Base-by-base conservation (phyloP, 345 rosid genomes). In the Eucalyptus regnans region DNA sequence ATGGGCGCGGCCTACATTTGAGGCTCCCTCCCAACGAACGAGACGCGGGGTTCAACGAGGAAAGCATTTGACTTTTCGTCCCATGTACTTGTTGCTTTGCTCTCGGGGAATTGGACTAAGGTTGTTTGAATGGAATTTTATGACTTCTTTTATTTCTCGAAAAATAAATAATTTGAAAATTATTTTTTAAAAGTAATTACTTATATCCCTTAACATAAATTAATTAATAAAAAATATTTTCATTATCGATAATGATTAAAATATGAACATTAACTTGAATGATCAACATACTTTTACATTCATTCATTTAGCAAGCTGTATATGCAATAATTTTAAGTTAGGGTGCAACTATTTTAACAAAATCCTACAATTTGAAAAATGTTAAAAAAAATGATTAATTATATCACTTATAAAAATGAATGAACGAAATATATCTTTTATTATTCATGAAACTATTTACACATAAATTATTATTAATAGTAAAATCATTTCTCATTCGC, bases 211-310 rank as follows among this genome's bases (percentile, higher is more conserved):
- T 62, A 29, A 62, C 2, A 29, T 62, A 29, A 6, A 3, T 62
- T 12, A 62, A 62, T 27, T 6, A 62, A 62, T 62, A 0, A 62
- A 62, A 29, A 12, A 12, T 62, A 62, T 29, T 27, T 29, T 29
- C 33, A 29, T 27, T 4, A 3, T 27, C 4, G 0, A 62, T 12
- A 29, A 1, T 12, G 12, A 29, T 62, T 29, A 5, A 29, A 27
- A 0, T 12, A 12, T 62, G 15, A 62, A 62, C 1, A 62, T 62
- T 62, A 27, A 17, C 8, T 0, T 29, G 2, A 62, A 29, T 29
- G 4, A 29, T 27, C 0, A 12, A 29, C 12, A 62, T 62, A 62
- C 7, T 3, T 27, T 27, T 12, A 27, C 4, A 0, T 62, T 3
- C 68, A 3, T 62, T 62, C 33, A 62, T 29, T 62, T 5, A 12